These are phyloP conservation scores for Hyaloperonospora brassicae DNA, from an alignment of 352 stramenopile species.

Conservation along the genomic window DNA sequence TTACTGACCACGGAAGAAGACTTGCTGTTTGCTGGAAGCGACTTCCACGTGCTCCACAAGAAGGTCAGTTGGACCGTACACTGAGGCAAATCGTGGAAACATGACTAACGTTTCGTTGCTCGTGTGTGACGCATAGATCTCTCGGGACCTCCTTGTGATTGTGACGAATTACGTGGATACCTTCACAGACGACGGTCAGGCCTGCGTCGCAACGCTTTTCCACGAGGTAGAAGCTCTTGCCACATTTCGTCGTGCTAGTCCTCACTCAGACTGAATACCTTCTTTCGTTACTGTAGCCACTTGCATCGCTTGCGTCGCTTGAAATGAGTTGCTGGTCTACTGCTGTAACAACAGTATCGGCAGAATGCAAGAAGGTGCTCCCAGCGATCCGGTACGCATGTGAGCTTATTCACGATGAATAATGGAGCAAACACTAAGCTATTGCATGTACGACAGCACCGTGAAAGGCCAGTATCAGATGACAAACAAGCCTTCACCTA, in stretches of 20 bases:
- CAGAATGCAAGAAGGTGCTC: conserved; percentile 83
- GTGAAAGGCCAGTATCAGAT: conserved; percentile 88
- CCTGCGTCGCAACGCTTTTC: conserved; percentile 47
- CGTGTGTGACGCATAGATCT: conserved; percentile 36
- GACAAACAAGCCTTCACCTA: conserved; percentile 80
- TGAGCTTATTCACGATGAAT: background rate
- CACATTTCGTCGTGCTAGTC: background rate
- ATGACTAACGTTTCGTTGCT: background rate
- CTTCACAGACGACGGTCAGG: conserved; percentile 37
- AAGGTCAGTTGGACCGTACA: conserved; percentile 31
- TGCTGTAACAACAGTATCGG: conserved; percentile 46
- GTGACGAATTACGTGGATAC: conserved; percentile 29
- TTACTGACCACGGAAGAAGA: conserved; percentile 55
- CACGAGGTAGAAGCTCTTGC: conserved; percentile 22
- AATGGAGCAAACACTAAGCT: background rate
- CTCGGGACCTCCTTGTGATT: conserved; percentile 30
- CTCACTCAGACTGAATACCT: background rate
- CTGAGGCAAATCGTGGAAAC: background rate
- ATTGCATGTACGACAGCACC: conserved; percentile 27
- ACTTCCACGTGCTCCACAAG: conserved; percentile 53
- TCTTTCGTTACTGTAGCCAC: conserved; percentile 25
- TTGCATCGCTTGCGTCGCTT: conserved; percentile 32
- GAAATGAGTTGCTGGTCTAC: conserved; percentile 61
- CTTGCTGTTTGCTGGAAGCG: conserved; percentile 55
- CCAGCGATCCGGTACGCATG: conserved; percentile 58